Base-by-base conservation (phyloP, 1,284 basidiomycete genomes). In the Ganoderma leucocontextum region DNA sequence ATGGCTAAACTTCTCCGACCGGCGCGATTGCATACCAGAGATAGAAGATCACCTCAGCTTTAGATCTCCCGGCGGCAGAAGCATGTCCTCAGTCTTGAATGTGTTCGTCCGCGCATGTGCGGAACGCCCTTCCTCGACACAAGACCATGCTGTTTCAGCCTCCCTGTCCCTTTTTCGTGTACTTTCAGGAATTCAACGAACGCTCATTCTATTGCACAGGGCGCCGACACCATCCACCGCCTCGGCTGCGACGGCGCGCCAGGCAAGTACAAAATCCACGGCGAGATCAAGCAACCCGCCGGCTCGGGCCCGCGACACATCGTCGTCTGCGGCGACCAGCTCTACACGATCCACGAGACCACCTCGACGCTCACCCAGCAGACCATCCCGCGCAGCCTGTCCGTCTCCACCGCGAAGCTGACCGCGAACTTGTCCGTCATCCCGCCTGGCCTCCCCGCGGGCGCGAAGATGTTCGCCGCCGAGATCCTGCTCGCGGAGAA, bases 261-360 rank as follows among this genome's bases (percentile, higher is more conserved):
- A 0, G 85, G 84, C 0, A 69, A 78, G n/a, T 92, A 81, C 78
- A 76, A 76, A 12, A 87, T 92, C 62, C 85, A 87, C 62, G 91
- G 91, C 15, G 82, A 82, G 41, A 90, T 93, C 69, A 82, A 83
- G 62, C 89, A 91, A 69, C 89, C 89, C 0, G 73, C 77, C 17
- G 87, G 88, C 13, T 91, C 87, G 68, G 91, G 91, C 9, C 91
- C 92, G 1, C 81, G 90, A 33, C 90, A 91, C 77, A 87, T 89
- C 69, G 84, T 84, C 25, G 83, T 89, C 65, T 80, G 81, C 73
- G 82, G 87, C 64, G 78, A 86, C 63, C 84, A 83, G 67, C 78
- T 92, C 9, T 92, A 88, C 78, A 84, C 83, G 25, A 73, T 92
- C 2, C 90, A 92, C 79, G 91, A 93, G 76, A 78, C 88, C 17